Evolutionary conservation across 1,284 basidiomycete species (phyloP), one percentile per base, ranked within the genome.

Genomic region (Moesziomyces globuligerus): DNA sequence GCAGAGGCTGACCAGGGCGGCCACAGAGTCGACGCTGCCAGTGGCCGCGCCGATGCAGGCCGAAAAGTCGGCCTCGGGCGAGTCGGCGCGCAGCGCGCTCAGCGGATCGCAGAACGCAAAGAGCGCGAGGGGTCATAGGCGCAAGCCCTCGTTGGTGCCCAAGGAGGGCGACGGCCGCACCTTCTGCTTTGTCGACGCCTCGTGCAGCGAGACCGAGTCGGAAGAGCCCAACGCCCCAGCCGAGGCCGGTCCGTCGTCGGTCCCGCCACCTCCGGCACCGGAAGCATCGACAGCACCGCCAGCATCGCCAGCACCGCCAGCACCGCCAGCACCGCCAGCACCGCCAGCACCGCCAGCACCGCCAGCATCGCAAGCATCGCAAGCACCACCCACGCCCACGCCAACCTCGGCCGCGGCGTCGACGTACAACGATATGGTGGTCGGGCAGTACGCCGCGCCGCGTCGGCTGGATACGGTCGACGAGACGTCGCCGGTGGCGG

Each of bases 81-180:
- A 18, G 18, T 28, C 11, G 39, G 48, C 5, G 7, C 56, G 34
- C 47, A 48, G 18, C 45, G 45, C 7, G 57, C 61, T 18, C 36
- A 49, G 20, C 57, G 61, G 36, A 46, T 53, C 40, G 49, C 37
- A 3, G 40, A 48, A 3, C 21, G 44, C 24, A 23, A 36, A 3
- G 32, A 34, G 32, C 15, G 13, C 32, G 32, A 48, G 45, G 4
- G 28, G 20, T 7, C 67, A 70, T 20, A 34, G 50, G 9, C 43
- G 21, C 25, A 59, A 56, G 50, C 57, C 53, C 2, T 66, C 59
- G 11, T 13, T 71, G 47, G 51, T 71, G 17, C 61, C 46, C 1
- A 65, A 65, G 26, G 61, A 48, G 3, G 53, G 43, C 29, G 68
- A 71, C 34, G 53, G 53, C 15, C 57, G 68, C 17, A 71, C 68